Base-by-base conservation (phyloP, 352 stramenopile species). In the Phytophthora sp. region DNA sequence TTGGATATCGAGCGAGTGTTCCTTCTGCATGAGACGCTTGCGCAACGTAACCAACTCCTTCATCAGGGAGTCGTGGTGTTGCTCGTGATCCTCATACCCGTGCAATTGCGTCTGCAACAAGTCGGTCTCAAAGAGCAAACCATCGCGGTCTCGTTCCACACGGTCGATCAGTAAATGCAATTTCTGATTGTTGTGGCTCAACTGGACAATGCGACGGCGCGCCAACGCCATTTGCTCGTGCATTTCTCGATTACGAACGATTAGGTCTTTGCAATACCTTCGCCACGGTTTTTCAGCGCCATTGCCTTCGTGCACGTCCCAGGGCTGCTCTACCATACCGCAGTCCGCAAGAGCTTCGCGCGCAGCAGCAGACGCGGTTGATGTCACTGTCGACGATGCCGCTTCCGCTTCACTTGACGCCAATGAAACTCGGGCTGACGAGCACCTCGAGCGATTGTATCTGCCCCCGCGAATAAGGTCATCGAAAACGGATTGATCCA, bases 101-200 rank as follows among this genome's bases (percentile, higher is more conserved):
- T 91, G 73, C 6, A 94, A 39, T 69, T 93, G 84, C 7, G 75
- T 85, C 54, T 93, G 86, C 15, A 95, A 67, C 26, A 93, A 57
- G 53, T 95, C 84, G 50, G 93, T 95, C 51, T 95, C 88, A 58
- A 91, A 86, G 26, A 94, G 54, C 24, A 95, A 63, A 3, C 86
- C 80, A 35, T 95, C 86, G 12, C 88, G 88, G 51, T 95, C 88
- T 46, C 83, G 86, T 45, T 95, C 88, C 35, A 95, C 82, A n/a
- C 86, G 82, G 46, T 95, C 86, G 18, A 93, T 77, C 18, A 95
- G 73, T 39, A 93, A 68, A 39, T 95, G 82, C 20, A 95, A 65
- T 42, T 95, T 93, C 54, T 93, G 84, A 51, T 93, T 94, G 61
- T 90, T 89, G 71, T 90, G 85, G 18, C 78, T 86, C 23, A 93